Evolutionary conservation across 257 asterid genomes (phyloP).

Genomic region (Primulina huaijiensis): DNA sequence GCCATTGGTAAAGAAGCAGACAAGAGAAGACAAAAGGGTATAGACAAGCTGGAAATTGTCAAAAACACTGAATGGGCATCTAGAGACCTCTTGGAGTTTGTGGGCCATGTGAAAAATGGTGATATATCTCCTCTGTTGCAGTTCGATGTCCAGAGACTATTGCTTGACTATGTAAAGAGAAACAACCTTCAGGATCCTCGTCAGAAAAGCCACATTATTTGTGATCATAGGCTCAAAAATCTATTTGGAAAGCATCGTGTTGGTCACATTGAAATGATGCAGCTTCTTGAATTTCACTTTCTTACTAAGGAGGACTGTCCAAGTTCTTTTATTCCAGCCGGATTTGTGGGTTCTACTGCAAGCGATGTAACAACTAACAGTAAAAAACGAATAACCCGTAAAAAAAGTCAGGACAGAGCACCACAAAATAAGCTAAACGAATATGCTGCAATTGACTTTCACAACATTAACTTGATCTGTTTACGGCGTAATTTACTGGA

Average conservation of each 20-base stretch:
- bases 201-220: conserved; percentile 61
- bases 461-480: conserved; percentile 77
- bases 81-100: conserved; percentile 70
- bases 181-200: conserved; percentile 76
- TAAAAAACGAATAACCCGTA: conserved; percentile 55
- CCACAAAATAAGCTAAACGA: conserved; percentile 53
- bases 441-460: conserved; percentile 82
- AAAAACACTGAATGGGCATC: conserved; percentile 61
- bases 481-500: conserved; percentile 74
- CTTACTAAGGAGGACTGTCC: conserved; percentile 48
- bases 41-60: conserved; percentile 30
- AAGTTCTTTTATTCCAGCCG: conserved; percentile 54
- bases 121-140: conserved; percentile 61
- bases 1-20: conserved; percentile 20
- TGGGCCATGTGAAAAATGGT: conserved; percentile 69
- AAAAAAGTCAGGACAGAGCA: conserved; percentile 52
- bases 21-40: conserved; percentile 18
- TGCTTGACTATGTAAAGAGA: conserved; percentile 63
- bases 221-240: conserved; percentile 69
- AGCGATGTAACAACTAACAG: conserved; percentile 32
- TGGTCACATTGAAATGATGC: conserved; percentile 74
- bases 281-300: conserved; percentile 78
- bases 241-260: conserved; percentile 71
- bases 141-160: conserved; percentile 56
- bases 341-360: conserved; percentile 44